Evolutionary conservation across 306 rosid species (phyloP).

Genomic region (Cucurbita maxima): DNA sequence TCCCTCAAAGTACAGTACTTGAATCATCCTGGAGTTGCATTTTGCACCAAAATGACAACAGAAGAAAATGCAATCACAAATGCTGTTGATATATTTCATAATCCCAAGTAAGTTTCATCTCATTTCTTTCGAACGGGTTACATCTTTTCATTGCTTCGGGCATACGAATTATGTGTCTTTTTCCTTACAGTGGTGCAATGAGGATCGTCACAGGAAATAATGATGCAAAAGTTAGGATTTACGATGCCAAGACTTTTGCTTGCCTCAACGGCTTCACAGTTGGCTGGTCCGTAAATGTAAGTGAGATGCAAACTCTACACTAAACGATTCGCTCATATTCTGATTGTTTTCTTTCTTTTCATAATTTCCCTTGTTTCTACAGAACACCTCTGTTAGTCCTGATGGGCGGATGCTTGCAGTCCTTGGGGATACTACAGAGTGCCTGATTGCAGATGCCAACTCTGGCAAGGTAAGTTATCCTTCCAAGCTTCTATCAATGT

Average conservation of each 20-base stretch:
- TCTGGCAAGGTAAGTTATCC: constrained; percentile 8
- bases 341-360: neutral
- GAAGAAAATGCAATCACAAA: constrained; percentile 84
- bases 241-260: constrained; percentile 47
- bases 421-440: constrained; percentile 78
- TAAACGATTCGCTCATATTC: neutral
- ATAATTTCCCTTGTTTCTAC: constrained; percentile 1
- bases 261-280: constrained; percentile 49
- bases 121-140: neutral
- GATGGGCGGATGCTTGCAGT: constrained; percentile 71
- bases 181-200: constrained; percentile 49
- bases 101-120: constrained; percentile 30
- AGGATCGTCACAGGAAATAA: constrained; percentile 74
- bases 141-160: neutral
- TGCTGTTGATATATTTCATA: constrained; percentile 60
- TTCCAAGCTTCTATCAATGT: neutral
- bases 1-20: constrained; percentile 33
- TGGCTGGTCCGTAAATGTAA: constrained; percentile 92
- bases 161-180: neutral
- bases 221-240: constrained; percentile 69
- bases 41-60: constrained; percentile 62
- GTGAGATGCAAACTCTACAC: constrained; percentile 18
- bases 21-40: constrained; percentile 55
- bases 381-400: constrained; percentile 65
- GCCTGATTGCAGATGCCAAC: constrained; percentile 64